These are phyloP conservation scores for Lojkania enalia DNA, from an alignment of 2,329 filamentous ascomycete genomes.

Conservation along the genomic window DNA sequence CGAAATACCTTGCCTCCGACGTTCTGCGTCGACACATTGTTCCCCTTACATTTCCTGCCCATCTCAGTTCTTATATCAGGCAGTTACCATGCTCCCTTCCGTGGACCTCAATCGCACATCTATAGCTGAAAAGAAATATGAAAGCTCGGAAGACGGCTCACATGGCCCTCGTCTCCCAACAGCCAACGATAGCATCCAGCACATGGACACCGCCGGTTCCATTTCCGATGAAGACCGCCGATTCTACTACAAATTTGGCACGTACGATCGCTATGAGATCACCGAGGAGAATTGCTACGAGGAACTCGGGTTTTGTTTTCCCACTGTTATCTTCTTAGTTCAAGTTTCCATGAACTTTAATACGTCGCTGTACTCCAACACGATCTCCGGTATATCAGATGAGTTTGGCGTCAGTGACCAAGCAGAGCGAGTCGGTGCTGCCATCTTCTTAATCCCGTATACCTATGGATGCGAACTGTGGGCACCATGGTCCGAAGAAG, in stretches of 20 bases:
- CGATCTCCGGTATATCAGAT: constrained; percentile 55
- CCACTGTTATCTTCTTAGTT: constrained; percentile 56
- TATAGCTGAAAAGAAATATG: constrained; percentile 30
- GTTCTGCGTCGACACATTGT: too few species aligned
- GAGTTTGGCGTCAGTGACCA: constrained; percentile 71
- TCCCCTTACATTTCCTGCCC: not conserved
- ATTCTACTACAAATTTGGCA: constrained; percentile 39
- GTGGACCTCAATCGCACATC: constrained; percentile 12
- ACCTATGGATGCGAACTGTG: constrained; percentile 86
- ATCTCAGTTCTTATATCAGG: not conserved
- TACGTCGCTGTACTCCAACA: constrained; percentile 60
- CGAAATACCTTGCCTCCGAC: too few species aligned
- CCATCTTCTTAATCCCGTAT: constrained; percentile 78
- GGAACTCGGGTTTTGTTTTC: constrained; percentile 53
- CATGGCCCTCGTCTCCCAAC: not conserved
- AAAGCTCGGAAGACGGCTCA: constrained; percentile 17
- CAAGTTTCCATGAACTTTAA: constrained; percentile 64
- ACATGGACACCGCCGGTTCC: constrained; percentile 23
- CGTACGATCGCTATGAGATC: constrained; percentile 53
- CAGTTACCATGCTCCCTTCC: not conserved
- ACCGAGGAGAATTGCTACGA: constrained; percentile 56
- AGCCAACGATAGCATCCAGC: not conserved
- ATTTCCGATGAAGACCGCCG: constrained; percentile 26
- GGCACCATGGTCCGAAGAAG: constrained; percentile 85
- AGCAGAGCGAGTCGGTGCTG: constrained; percentile 71